phyloP scores from a whole-genome alignment of 768 basidiomycete genomes.

The Termitomyces sp. region DNA sequence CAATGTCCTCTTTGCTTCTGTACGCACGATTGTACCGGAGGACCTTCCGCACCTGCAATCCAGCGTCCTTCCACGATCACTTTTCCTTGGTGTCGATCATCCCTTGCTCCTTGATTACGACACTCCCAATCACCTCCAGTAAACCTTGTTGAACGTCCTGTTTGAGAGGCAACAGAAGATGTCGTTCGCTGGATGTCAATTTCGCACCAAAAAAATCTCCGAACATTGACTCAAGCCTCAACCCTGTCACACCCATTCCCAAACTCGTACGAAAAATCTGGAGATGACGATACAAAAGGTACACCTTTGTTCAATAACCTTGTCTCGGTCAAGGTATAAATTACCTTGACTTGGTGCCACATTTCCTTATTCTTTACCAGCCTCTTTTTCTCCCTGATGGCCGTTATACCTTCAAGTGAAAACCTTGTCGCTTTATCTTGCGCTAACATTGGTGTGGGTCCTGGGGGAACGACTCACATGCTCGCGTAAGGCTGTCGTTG shows the following conservation, averaged over 20 bases:
- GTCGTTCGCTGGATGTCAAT: constrained; percentile 28
- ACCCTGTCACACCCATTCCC: constrained; percentile 16
- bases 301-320: constrained; percentile 7
- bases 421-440: constrained; percentile 61
- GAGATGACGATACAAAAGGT: constrained; percentile 8
- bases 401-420: constrained; percentile 32
- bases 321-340: constrained; percentile 15
- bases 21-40: constrained; percentile 24
- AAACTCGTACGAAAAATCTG: constrained; percentile 6
- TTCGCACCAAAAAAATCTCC: constrained; percentile 22
- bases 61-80: constrained; percentile 8
- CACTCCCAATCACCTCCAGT: constrained; percentile 12
- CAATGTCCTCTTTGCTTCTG: constrained; percentile 14
- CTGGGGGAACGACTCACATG: constrained; percentile 79
- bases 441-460: constrained; percentile 72
- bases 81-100: constrained; percentile 8
- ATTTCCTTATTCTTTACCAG: constrained; percentile 2
- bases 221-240: constrained; percentile 18
- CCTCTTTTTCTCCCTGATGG: constrained; percentile 24
- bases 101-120: constrained; percentile 9
- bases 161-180: constrained; percentile 19
- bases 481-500: constrained; percentile 55
- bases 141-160: constrained; percentile 19
- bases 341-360: constrained; percentile 4
- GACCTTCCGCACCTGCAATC: constrained; percentile 11